phyloP scores from a whole-genome alignment of 805 yeast genomes.

The Yarrowia keelungensis region DNA sequence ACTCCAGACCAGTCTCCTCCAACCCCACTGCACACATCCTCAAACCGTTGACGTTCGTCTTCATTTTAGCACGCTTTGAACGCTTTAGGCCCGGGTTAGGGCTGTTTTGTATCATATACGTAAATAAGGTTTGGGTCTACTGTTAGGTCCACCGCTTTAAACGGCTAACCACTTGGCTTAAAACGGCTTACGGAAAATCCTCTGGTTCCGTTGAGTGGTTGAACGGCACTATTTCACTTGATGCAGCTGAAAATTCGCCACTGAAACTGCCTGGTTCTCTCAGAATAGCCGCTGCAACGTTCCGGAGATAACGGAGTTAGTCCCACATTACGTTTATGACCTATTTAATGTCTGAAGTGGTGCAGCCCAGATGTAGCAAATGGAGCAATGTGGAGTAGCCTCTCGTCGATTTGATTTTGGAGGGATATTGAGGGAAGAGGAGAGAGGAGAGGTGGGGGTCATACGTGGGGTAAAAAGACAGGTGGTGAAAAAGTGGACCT shows the following conservation, averaged over 20 bases:
- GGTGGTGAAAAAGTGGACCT: too few relatives aligned
- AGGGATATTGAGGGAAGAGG: too few relatives aligned
- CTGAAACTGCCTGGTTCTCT: too few relatives aligned
- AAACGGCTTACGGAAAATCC: slow-evolving; percentile 2
- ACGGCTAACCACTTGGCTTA: neutral
- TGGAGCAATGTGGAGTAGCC: slow-evolving; percentile 31
- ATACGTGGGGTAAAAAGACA: too few relatives aligned
- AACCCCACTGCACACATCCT: neutral
- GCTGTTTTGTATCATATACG: neutral
- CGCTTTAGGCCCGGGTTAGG: slow-evolving; percentile 2
- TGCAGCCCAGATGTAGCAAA: slow-evolving; percentile 15
- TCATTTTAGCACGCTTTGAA: slow-evolving; percentile 7
- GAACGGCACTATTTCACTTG: too few relatives aligned
- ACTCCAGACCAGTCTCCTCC: too few relatives aligned
- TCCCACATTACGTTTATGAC: neutral
- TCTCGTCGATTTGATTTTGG: slow-evolving; percentile 1
- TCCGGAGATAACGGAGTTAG: slow-evolving; percentile 24
- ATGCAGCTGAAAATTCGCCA: too few relatives aligned
- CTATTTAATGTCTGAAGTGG: slow-evolving; percentile 5
- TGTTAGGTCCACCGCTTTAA: neutral
- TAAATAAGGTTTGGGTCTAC: neutral
- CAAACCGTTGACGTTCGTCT: neutral
- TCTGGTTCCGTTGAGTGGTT: neutral
- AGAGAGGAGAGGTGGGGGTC: too few relatives aligned
- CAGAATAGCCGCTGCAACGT: too few relatives aligned